Percentiles rank a stretch among this genome's conserved stretches.
Conservation (phyloP, 345 rosid species). For the Noccaea caerulescens region DNA sequence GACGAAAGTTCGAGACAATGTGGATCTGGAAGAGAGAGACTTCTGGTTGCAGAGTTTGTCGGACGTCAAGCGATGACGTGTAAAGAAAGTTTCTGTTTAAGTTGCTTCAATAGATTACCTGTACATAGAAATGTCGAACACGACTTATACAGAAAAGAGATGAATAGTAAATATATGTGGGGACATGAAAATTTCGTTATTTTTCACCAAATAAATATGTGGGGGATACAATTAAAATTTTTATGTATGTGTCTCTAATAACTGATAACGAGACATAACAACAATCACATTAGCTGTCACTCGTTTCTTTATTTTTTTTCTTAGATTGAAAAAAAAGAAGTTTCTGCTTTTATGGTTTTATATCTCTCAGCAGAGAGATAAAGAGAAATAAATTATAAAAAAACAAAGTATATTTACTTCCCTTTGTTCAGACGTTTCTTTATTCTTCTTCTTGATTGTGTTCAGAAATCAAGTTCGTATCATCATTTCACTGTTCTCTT, state of each 20-base stretch:
- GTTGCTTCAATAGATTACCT: slow-evolving; percentile 1
- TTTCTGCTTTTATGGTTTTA: not conserved
- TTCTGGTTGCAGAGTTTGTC: slow-evolving; percentile 14
- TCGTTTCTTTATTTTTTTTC: not conserved
- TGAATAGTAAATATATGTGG: not conserved
- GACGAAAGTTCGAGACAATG: slow-evolving; percentile 12
- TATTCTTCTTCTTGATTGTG: slow-evolving; percentile 13
- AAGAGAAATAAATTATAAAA: not conserved
- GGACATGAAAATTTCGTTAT: slow-evolving; percentile 12
- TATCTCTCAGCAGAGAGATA: not conserved
- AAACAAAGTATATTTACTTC: slow-evolving; percentile 27
- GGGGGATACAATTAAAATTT: slow-evolving; percentile 12
- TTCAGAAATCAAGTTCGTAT: slow-evolving; percentile 29
- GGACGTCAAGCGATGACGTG: slow-evolving; percentile 22
- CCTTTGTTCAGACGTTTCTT: slow-evolving; percentile 30
- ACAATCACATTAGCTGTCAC: slow-evolving; percentile 42
- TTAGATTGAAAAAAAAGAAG: not conserved
- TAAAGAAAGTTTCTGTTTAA: slow-evolving; percentile 18
- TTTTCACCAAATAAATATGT: slow-evolving; percentile 21
- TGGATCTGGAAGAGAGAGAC: slow-evolving; percentile 16
- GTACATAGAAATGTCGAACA: slow-evolving; percentile 22
- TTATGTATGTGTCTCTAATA: not conserved
- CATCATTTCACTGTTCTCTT: slow-evolving; percentile 29
- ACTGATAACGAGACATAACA: slow-evolving; percentile 40
- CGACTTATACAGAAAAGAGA: slow-evolving; percentile 7